These are phyloP conservation scores for Quillaja saponaria DNA, from an alignment of 306 rosid genomes.

Conservation along the genomic window DNA sequence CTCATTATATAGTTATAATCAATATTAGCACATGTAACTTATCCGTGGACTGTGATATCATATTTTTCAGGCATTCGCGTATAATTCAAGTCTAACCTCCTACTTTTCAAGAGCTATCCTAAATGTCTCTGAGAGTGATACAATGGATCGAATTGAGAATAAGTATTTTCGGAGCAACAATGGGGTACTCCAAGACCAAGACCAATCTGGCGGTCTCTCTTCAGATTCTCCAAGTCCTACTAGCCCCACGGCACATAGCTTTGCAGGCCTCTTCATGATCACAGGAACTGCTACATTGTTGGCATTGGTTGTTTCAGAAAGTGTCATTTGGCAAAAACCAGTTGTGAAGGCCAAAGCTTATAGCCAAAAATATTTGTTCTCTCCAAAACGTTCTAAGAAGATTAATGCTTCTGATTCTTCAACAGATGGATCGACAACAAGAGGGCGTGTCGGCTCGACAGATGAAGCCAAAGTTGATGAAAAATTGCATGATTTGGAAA, in stretches of 20 bases:
- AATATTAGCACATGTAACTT: too few species aligned
- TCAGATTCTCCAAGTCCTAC: background rate
- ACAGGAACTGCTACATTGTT: conserved; percentile 7
- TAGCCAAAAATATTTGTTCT: too few species aligned
- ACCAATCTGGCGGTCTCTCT: background rate
- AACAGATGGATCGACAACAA: too few species aligned
- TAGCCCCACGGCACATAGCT: conserved; percentile 26
- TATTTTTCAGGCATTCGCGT: conserved; percentile 32
- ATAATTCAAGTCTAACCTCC: conserved; percentile 22
- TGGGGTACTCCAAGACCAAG: background rate
- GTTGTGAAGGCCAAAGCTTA: background rate
- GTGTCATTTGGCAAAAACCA: conserved; percentile 37
- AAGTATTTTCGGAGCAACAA: conserved; percentile 28
- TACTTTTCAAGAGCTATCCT: conserved; percentile 40
- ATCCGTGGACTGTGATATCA: background rate
- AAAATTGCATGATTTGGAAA: too few species aligned
- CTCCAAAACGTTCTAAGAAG: too few species aligned
- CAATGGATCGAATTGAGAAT: conserved; percentile 21
- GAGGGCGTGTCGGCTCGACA: background rate
- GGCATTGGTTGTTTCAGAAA: conserved; percentile 33
- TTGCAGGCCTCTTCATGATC: conserved; percentile 34
- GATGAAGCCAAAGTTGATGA: background rate
- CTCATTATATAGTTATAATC: too few species aligned
- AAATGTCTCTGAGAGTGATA: conserved; percentile 25
- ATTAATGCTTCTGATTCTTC: too few species aligned